These are phyloP conservation scores for Acanthamoeba healyi DNA, from an alignment of 208 protist genomes.

Conservation along the genomic window DNA sequence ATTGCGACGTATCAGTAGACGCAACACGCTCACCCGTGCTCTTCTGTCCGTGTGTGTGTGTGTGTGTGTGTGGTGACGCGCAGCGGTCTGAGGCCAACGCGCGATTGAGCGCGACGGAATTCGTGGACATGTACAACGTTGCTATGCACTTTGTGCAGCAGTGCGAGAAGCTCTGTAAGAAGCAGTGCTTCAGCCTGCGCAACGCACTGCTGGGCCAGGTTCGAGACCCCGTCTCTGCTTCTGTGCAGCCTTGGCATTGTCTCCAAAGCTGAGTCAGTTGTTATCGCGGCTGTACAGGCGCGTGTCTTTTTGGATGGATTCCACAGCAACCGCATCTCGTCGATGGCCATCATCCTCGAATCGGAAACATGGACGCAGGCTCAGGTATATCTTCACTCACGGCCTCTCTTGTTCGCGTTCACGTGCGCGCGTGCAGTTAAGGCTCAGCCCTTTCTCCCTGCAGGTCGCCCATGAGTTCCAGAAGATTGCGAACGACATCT, in stretches of 20 bases:
- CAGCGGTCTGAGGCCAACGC: constrained; percentile 40
- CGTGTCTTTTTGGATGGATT: constrained; percentile 58
- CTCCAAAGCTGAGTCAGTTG: too few relatives aligned
- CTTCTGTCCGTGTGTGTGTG: too few relatives aligned
- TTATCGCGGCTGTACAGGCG: neutral
- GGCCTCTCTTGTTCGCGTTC: too few relatives aligned
- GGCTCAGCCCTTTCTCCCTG: too few relatives aligned
- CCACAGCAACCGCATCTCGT: constrained; percentile 61
- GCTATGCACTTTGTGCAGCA: constrained; percentile 56
- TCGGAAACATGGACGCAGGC: constrained; percentile 66
- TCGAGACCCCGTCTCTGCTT: neutral
- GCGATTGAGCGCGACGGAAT: constrained; percentile 41
- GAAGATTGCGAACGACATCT: constrained; percentile 31
- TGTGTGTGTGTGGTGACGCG: neutral
- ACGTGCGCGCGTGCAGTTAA: too few relatives aligned
- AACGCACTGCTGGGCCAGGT: constrained; percentile 43
- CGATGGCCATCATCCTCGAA: constrained; percentile 72
- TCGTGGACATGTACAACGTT: constrained; percentile 57
- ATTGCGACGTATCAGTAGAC: too few relatives aligned
- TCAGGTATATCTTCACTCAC: neutral
- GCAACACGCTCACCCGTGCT: neutral
- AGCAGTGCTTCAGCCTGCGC: constrained; percentile 65
- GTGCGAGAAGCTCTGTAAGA: constrained; percentile 55
- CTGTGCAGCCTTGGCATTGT: too few relatives aligned
- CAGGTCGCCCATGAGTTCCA: constrained; percentile 73